Percentiles rank a stretch among this genome's conserved stretches.
Evolutionary conservation across 2,329 filamentous ascomycete species (phyloP).

Genomic region (Aotearoamyces nothofagi): DNA sequence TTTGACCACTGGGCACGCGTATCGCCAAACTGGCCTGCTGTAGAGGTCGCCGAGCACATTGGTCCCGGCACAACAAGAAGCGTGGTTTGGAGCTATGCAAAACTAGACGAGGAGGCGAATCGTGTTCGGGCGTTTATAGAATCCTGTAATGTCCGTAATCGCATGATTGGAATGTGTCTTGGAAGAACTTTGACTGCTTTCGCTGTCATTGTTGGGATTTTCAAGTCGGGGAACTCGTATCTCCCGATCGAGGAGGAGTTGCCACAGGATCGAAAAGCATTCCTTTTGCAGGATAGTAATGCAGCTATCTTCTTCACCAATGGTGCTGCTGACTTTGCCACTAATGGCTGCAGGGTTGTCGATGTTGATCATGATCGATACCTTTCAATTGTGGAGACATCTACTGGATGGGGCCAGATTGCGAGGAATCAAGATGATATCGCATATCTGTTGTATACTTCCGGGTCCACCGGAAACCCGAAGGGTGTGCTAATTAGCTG

Average conservation of each 20-base stretch:
- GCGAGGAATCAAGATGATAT: too few relatives aligned
- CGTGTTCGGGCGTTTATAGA: conserved; percentile 14
- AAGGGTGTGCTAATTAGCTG: conserved; percentile 32
- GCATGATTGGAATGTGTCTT: conserved; percentile 17
- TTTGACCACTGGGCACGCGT: too few relatives aligned
- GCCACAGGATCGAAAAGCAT: conserved; percentile 17
- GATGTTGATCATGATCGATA: conserved; percentile 10
- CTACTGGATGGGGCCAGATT: too few relatives aligned
- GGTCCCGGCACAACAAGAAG: too few relatives aligned
- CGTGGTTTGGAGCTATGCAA: too few relatives aligned
- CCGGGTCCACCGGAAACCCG: conserved; percentile 33
- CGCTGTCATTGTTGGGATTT: conserved; percentile 18
- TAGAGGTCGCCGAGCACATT: too few relatives aligned
- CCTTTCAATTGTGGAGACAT: too few relatives aligned
- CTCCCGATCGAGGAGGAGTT: conserved; percentile 20
- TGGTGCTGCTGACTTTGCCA: conserved; percentile 7
- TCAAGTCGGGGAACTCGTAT: conserved; percentile 21
- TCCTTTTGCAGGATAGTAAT: conserved; percentile 16
- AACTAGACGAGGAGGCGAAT: too few relatives aligned
- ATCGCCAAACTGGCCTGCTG: too few relatives aligned
- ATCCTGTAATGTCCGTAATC: conserved; percentile 10
- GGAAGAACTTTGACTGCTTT: conserved; percentile 16
- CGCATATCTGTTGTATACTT: conserved; percentile 19
- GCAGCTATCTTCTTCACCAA: conserved; percentile 18
- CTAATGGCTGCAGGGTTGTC: conserved; percentile 11